These are phyloP conservation scores for Potentilla sterilis DNA, from an alignment of 306 rosid species.

Conservation along the genomic window DNA sequence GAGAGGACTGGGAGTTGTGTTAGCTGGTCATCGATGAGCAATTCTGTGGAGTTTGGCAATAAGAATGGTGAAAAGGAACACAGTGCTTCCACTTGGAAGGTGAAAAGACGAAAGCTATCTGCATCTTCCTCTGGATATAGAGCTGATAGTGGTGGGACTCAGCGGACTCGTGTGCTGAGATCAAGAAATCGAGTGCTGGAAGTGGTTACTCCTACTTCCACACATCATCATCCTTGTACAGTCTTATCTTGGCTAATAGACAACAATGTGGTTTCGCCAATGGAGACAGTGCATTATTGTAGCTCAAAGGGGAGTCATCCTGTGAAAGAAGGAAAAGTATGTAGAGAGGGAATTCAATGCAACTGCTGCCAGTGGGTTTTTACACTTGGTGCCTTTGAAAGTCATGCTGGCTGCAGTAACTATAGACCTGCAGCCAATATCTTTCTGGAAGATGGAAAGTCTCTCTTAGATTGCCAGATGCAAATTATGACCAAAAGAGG, in stretches of 20 bases:
- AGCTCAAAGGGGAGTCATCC: slow-evolving; percentile 21
- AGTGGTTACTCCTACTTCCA: slow-evolving; percentile 31
- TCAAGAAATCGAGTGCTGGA: slow-evolving; percentile 56
- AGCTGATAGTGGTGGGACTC: slow-evolving; percentile 9
- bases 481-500: slow-evolving; percentile 28
- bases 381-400: slow-evolving; percentile 46
- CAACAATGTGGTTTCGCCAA: slow-evolving; percentile 50
- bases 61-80: slow-evolving; percentile 11
- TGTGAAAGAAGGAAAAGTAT: slow-evolving; percentile 48
- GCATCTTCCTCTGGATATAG: slow-evolving; percentile 17
- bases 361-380: slow-evolving; percentile 52
- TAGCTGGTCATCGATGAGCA: neutral
- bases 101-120: slow-evolving; percentile 21
- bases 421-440: slow-evolving; percentile 50
- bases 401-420: slow-evolving; percentile 51
- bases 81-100: slow-evolving; percentile 24
- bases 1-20: neutral
- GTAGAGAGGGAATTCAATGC: slow-evolving; percentile 69
- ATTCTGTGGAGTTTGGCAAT: neutral
- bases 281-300: slow-evolving; percentile 54
- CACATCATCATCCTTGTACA: slow-evolving; percentile 49
- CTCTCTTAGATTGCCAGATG: slow-evolving; percentile 61
- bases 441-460: slow-evolving; percentile 56
- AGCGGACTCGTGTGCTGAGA: slow-evolving; percentile 33
- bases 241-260: slow-evolving; percentile 84